phyloP scores from a whole-genome alignment of 2,329 filamentous ascomycete species.

The Raffaelea albimanens region DNA sequence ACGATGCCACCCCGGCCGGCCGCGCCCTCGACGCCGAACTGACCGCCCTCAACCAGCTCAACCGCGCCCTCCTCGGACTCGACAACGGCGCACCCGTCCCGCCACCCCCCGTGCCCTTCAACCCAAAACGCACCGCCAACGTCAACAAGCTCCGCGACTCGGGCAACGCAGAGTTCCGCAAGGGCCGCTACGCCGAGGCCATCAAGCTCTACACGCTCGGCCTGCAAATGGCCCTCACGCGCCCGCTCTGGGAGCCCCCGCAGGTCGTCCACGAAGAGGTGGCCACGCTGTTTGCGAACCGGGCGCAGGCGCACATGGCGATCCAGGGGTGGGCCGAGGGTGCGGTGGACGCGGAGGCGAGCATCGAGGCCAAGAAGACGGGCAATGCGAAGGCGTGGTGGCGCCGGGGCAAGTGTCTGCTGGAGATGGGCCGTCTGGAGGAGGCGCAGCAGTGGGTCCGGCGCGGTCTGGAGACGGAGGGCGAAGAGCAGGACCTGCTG shows the following conservation, averaged over 20 bases:
- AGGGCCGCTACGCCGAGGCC: slow-evolving; percentile 64
- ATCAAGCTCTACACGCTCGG: slow-evolving; percentile 76
- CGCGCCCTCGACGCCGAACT: slow-evolving; percentile 55
- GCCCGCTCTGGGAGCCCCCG: slow-evolving; percentile 82
- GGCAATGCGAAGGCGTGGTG: slow-evolving; percentile 96
- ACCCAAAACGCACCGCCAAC: slow-evolving; percentile 81
- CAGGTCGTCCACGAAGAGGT: slow-evolving; percentile 80
- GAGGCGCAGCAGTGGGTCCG: slow-evolving; percentile 76
- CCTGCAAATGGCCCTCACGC: slow-evolving; percentile 74
- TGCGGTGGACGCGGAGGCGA: not conserved
- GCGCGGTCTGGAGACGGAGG: slow-evolving; percentile 74
- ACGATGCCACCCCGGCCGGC: not conserved
- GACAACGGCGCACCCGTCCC: slow-evolving; percentile 47
- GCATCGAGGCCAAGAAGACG: slow-evolving; percentile 40
- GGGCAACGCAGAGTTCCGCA: slow-evolving; percentile 76
- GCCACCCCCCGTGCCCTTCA: slow-evolving; percentile 80
- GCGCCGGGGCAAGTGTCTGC: slow-evolving; percentile 71
- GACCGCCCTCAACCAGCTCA: slow-evolving; percentile 65
- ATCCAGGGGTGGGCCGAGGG: slow-evolving; percentile 34
- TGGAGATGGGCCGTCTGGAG: slow-evolving; percentile 81
- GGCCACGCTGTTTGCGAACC: slow-evolving; percentile 69
- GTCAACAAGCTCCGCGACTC: slow-evolving; percentile 85
- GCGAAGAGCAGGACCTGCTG: slow-evolving; percentile 54
- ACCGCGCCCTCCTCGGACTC: slow-evolving; percentile 62
- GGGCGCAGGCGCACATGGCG: slow-evolving; percentile 84